These are phyloP conservation scores for Ilyonectria sp. DNA, from an alignment of 2,329 filamentous ascomycete genomes.

Conservation along the genomic window DNA sequence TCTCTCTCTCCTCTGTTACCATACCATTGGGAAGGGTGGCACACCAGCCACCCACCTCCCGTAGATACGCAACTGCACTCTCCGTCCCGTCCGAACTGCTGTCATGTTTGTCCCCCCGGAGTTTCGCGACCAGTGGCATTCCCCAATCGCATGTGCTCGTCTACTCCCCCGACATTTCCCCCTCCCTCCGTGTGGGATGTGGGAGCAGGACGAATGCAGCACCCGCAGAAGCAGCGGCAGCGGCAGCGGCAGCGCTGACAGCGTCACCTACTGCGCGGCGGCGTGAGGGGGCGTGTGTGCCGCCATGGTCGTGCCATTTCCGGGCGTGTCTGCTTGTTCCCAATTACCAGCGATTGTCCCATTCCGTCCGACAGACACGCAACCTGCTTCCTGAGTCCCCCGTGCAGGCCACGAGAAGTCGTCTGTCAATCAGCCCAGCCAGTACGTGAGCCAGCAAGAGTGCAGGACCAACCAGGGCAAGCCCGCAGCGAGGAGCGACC, in stretches of 20 bases:
- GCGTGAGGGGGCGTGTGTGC: neutral
- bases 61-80: neutral
- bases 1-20: conserved; percentile 14
- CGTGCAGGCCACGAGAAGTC: conserved; percentile 21
- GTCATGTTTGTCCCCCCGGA: no score
- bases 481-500: neutral
- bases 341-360: conserved; percentile 18
- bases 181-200: neutral
- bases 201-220: neutral
- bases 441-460: conserved; percentile 10
- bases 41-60: conserved; percentile 12
- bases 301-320: conserved; percentile 9
- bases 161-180: conserved; percentile 15
- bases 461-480: conserved; percentile 14
- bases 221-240: neutral
- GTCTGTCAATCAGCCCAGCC: conserved; percentile 30
- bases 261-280: neutral
- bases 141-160: conserved; percentile 24
- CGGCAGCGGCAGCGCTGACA: neutral
- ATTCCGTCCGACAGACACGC: conserved; percentile 18
- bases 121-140: conserved; percentile 15
- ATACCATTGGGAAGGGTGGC: conserved; percentile 20
- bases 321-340: neutral
- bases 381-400: conserved; percentile 4
- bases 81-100: conserved; percentile 12